Evolutionary conservation across 202 grass and related monocot genomes (phyloP).

Genomic region (Setaria viridis): DNA sequence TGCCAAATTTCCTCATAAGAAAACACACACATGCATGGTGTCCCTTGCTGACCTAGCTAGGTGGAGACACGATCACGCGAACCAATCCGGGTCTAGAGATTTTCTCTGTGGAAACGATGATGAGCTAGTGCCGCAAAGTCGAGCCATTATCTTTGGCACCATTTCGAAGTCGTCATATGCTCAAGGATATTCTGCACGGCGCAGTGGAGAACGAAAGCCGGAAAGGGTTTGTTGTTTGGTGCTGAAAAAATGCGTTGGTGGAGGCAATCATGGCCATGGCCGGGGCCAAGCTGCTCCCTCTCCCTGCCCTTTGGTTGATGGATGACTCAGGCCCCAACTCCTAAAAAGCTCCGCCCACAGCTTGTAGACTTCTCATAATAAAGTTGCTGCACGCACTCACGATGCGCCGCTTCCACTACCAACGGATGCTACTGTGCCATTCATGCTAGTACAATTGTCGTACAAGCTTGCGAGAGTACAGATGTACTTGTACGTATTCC

Average conservation of each 20-base stretch:
- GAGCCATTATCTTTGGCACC: background rate
- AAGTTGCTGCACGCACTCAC: conserved; percentile 7
- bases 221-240: background rate
- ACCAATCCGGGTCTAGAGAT: background rate
- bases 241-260: background rate
- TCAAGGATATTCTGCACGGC: conserved; percentile 42
- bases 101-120: background rate
- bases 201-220: background rate
- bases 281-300: background rate
- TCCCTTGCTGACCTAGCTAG: background rate
- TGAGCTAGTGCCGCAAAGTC: background rate
- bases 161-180: conserved; percentile 36
- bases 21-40: background rate
- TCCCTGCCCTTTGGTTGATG: background rate
- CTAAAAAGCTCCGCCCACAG: background rate
- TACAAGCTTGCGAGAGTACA: background rate
- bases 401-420: conserved; percentile 38
- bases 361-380: background rate
- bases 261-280: conserved; percentile 20
- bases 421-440: background rate
- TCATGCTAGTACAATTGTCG: background rate
- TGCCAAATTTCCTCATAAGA: conserved; percentile 8
- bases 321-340: conserved; percentile 42
- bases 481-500: background rate
- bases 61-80: background rate